phyloP scores from a whole-genome alignment of 169 alveolate genomes.

The Cryptosporidium xiaoi region DNA sequence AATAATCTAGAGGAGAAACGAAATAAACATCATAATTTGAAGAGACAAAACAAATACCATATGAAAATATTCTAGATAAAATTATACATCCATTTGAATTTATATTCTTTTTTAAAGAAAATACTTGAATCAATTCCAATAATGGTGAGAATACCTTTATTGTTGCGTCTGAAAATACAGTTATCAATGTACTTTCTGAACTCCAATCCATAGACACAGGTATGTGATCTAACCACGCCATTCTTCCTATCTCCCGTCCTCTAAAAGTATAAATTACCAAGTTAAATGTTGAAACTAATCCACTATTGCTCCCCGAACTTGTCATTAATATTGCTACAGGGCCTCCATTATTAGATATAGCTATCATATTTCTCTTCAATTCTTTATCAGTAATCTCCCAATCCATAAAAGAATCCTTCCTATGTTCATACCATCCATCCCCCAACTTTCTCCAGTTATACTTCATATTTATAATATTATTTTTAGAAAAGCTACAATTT shows the following conservation, averaged over 20 bases:
- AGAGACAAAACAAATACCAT: conserved; percentile 63
- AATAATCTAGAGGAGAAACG: background rate
- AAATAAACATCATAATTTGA: conserved; percentile 37
- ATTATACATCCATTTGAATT: conserved; percentile 50
- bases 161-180: conserved; percentile 80
- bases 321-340: conserved; percentile 68
- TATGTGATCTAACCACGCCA: conserved; percentile 68
- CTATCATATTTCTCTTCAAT: conserved; percentile 57
- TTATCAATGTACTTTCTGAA: conserved; percentile 67
- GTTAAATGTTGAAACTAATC: conserved; percentile 40
- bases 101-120: conserved; percentile 76
- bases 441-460: conserved; percentile 61
- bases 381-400: conserved; percentile 58
- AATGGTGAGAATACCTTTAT: conserved; percentile 80
- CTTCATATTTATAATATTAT: conserved; percentile 10
- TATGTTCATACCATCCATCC: conserved; percentile 41
- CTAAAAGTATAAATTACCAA: conserved; percentile 29
- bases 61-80: conserved; percentile 27
- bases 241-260: conserved; percentile 35
- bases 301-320: conserved; percentile 26
- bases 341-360: conserved; percentile 66
- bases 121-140: conserved; percentile 77
- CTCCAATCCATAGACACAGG: conserved; percentile 71
- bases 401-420: conserved; percentile 29
- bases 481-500: background rate